phyloP scores from a whole-genome alignment of 2,329 filamentous ascomycete species.

The Alternaria sp. region DNA sequence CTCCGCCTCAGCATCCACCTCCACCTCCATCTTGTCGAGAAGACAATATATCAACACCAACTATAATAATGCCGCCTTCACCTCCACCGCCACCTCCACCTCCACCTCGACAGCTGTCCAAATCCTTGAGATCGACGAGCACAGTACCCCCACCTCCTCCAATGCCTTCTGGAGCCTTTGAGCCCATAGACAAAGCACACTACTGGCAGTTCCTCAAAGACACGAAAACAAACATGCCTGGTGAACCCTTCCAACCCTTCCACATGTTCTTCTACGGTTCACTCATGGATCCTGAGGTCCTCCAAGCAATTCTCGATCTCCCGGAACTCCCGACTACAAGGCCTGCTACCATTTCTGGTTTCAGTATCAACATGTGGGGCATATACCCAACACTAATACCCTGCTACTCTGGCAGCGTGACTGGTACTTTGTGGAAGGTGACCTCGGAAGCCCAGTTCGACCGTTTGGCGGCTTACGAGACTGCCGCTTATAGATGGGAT shows the following conservation, averaged over 20 bases:
- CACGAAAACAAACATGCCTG: constrained; percentile 10
- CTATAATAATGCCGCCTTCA: not conserved
- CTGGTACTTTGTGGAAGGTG: constrained; percentile 26
- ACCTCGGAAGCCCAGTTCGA: constrained; percentile 24
- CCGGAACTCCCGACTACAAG: constrained; percentile 28
- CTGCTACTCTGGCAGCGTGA: constrained; percentile 17
- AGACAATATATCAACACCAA: not conserved
- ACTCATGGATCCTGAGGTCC: constrained; percentile 44
- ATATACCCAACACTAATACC: constrained; percentile 37
- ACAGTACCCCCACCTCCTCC: constrained; percentile 4
- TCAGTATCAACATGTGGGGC: constrained; percentile 43
- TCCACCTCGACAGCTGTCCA: constrained; percentile 2
- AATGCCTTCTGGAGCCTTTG: constrained; percentile 5
- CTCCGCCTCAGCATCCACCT: not conserved
- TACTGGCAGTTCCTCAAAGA: constrained; percentile 9
- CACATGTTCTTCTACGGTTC: constrained; percentile 48
- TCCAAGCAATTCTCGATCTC: constrained; percentile 40
- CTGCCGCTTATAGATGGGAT: constrained; percentile 28
- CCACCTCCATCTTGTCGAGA: not conserved
- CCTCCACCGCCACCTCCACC: too few species aligned
- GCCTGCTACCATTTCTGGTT: constrained; percentile 34
- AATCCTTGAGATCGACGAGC: constrained; percentile 3
- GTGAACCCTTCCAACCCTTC: constrained; percentile 12
- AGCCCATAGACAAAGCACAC: constrained; percentile 9
- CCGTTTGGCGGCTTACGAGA: constrained; percentile 31